Conservation (phyloP, 495 filamentous ascomycete species). For the Sordaria brevicollis region DNA sequence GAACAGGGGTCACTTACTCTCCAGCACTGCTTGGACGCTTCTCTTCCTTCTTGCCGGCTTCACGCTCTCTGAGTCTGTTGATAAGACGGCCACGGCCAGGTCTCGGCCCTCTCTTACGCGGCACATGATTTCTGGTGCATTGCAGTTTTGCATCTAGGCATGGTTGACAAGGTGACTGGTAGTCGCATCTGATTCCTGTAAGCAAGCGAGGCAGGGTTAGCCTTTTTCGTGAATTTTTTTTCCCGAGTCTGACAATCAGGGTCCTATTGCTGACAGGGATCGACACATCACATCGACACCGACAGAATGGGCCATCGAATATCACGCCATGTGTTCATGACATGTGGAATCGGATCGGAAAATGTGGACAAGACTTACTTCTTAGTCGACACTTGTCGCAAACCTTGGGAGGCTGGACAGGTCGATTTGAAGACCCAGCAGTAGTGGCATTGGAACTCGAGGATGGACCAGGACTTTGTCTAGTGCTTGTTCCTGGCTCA, state of each 20-base stretch:
- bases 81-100: constrained; percentile 24
- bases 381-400: background rate
- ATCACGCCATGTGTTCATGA: background rate
- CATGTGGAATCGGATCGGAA: background rate
- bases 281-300: background rate
- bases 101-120: constrained; percentile 25
- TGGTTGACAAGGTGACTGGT: constrained; percentile 22
- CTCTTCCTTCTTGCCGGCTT: background rate
- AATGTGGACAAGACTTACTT: background rate
- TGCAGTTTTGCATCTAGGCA: constrained; percentile 17
- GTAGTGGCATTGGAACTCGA: background rate
- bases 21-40: background rate
- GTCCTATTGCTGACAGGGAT: background rate
- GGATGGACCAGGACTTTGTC: background rate
- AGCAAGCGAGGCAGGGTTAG: background rate
- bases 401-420: background rate
- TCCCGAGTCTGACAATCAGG: background rate
- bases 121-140: constrained; percentile 29
- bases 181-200: constrained; percentile 24
- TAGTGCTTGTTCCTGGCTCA: background rate
- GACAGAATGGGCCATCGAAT: background rate
- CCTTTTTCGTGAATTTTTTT: background rate
- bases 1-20: background rate
- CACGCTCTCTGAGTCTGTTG: constrained; percentile 19
- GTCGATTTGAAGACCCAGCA: background rate